Percentiles rank a stretch among this genome's conserved stretches.
Evolutionary conservation across 352 stramenopile genomes (phyloP).

Genomic region (Phytopythium helicoides): DNA sequence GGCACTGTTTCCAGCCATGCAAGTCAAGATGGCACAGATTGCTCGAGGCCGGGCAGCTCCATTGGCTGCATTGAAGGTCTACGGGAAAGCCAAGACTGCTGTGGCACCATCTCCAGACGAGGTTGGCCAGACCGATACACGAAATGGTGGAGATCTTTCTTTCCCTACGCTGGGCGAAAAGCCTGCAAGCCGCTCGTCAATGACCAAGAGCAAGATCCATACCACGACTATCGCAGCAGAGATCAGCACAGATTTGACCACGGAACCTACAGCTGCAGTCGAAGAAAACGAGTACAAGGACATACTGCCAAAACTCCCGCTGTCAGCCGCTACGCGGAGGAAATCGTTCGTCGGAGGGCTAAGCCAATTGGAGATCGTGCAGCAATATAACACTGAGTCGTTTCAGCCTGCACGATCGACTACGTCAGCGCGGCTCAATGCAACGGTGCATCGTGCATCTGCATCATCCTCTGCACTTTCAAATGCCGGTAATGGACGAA

Average conservation of each 20-base stretch:
- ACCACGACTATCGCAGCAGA: no score
- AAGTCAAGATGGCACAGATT: constrained; percentile 72
- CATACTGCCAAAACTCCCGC: constrained; percentile 36
- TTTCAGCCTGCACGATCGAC: constrained; percentile 22
- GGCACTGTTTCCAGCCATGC: constrained; percentile 70
- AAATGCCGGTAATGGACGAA: no score
- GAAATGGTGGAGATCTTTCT: no score
- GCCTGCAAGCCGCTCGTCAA: no score
- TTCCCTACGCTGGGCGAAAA: constrained; percentile 5
- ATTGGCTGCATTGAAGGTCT: constrained; percentile 44
- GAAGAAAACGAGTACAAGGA: constrained; percentile 40
- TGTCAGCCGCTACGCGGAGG: constrained; percentile 12
- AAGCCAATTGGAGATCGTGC: constrained; percentile 7
- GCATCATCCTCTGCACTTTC: background rate
- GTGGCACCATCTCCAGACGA: no score
- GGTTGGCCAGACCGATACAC: no score
- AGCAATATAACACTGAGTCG: constrained; percentile 18
- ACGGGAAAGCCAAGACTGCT: no score
- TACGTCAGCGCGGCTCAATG: constrained; percentile 36
- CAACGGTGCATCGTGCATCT: constrained; percentile 23
- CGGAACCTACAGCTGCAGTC: constrained; percentile 37
- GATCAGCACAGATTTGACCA: background rate
- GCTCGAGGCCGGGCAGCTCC: constrained; percentile 66
- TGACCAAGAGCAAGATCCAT: no score
- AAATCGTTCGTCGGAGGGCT: constrained; percentile 1